Evolutionary conservation across 2,329 filamentous ascomycete species (phyloP).

Genomic region (Neofusicoccum cordaticola): DNA sequence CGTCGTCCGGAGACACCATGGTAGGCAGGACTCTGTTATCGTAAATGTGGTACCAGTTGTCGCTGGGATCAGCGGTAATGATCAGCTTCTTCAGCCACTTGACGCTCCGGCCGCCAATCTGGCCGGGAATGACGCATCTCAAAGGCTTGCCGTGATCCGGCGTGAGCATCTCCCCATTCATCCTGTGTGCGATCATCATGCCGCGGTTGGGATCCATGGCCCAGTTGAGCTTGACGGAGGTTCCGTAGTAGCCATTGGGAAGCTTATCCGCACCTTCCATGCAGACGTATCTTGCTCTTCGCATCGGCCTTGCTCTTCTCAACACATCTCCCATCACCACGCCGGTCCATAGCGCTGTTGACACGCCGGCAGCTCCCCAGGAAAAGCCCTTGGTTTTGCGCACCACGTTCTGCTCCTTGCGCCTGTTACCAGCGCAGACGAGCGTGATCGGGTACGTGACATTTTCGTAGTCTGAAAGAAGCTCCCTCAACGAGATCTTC

Average conservation of each 20-base stretch:
- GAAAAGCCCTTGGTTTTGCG: slow-evolving; percentile 92
- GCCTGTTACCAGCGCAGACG: slow-evolving; percentile 85
- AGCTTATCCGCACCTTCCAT: slow-evolving; percentile 88
- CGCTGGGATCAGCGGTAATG: slow-evolving; percentile 73
- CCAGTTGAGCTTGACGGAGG: slow-evolving; percentile 84
- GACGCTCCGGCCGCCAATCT: slow-evolving; percentile 88
- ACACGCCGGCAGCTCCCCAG: slow-evolving; percentile 84
- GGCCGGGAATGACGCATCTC: slow-evolving; percentile 79
- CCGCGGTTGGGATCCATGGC: slow-evolving; percentile 78
- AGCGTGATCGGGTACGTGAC: slow-evolving; percentile 83
- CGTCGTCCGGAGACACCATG: slow-evolving; percentile 77
- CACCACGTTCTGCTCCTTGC: slow-evolving; percentile 90
- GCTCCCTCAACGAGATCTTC: slow-evolving; percentile 66
- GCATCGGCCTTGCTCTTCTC: slow-evolving; percentile 62
- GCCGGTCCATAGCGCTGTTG: slow-evolving; percentile 85
- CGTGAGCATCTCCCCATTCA: slow-evolving; percentile 79
- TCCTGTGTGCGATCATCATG: slow-evolving; percentile 82
- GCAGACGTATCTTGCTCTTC: slow-evolving; percentile 76
- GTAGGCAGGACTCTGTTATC: slow-evolving; percentile 89
- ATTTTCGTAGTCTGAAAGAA: slow-evolving; percentile 73
- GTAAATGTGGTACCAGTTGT: slow-evolving; percentile 95
- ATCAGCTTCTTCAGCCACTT: slow-evolving; percentile 88
- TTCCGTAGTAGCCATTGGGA: slow-evolving; percentile 87
- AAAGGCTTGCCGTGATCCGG: slow-evolving; percentile 87
- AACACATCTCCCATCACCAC: slow-evolving; percentile 72